Evolutionary conservation across 257 asterid genomes (phyloP).

Genomic region (Lycium ferocissimum): DNA sequence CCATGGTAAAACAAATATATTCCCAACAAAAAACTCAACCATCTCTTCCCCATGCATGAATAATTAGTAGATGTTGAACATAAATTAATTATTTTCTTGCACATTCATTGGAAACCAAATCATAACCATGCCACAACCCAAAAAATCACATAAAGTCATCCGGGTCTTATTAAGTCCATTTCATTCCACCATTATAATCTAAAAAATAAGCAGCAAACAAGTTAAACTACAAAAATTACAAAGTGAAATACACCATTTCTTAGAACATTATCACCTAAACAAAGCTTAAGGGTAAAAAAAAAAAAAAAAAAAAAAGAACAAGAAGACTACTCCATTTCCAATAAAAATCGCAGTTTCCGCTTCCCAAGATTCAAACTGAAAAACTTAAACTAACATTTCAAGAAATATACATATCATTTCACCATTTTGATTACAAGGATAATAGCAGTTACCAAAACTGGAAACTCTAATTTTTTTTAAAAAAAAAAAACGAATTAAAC

Average conservation of each 20-base stretch:
- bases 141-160: not conserved
- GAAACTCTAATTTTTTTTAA: too few relatives aligned
- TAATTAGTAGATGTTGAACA: not conserved
- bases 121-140: not conserved
- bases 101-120: constrained; percentile 11
- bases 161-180: not conserved
- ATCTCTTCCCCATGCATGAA: not conserved
- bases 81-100: constrained; percentile 13
- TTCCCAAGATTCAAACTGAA: not conserved
- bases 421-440: not conserved
- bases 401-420: not conserved
- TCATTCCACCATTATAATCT: not conserved
- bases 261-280: too few relatives aligned
- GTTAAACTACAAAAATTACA: not conserved
- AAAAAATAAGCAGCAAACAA: not conserved
- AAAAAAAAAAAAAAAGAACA: too few relatives aligned
- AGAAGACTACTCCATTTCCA: too few relatives aligned
- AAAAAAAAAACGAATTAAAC: too few relatives aligned
- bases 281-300: too few relatives aligned
- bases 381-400: not conserved
- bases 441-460: too few relatives aligned
- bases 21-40: not conserved
- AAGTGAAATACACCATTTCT: not conserved
- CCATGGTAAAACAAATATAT: not conserved
- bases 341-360: not conserved